phyloP scores from a whole-genome alignment of 1,284 basidiomycete species.

The Tilletia setariae region DNA sequence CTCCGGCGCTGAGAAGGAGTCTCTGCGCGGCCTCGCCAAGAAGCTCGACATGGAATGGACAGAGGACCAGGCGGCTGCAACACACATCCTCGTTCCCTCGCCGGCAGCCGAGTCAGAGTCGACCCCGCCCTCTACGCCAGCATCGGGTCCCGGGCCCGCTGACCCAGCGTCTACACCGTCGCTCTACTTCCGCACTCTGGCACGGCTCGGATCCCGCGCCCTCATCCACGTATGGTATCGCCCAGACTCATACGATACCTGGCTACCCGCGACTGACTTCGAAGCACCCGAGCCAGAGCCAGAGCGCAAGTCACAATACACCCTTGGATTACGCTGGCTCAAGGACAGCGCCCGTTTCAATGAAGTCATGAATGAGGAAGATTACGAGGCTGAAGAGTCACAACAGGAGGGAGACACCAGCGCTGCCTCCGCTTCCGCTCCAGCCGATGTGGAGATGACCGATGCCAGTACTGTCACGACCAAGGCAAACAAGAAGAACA shows the following conservation, averaged over 20 bases:
- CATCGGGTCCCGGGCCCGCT: neutral
- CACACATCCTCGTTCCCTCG: constrained; percentile 40
- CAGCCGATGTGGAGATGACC: constrained; percentile 15
- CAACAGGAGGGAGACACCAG: too few species aligned
- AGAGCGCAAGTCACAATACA: constrained; percentile 33
- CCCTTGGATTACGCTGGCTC: constrained; percentile 46
- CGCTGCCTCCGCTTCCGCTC: constrained; percentile 15
- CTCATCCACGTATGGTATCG: constrained; percentile 55
- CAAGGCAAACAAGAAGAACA: constrained; percentile 17
- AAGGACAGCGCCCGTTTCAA: constrained; percentile 48
- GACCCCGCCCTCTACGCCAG: constrained; percentile 32
- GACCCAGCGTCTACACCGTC: constrained; percentile 18
- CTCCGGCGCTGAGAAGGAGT: constrained; percentile 42
- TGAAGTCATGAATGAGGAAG: constrained; percentile 54
- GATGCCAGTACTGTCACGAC: neutral
- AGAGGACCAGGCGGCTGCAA: constrained; percentile 32
- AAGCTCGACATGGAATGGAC: constrained; percentile 46
- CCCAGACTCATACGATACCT: constrained; percentile 55
- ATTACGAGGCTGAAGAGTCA: constrained; percentile 49
- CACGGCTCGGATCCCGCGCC: constrained; percentile 34
- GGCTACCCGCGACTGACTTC: constrained; percentile 52
- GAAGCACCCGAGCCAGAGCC: constrained; percentile 51
- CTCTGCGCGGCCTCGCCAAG: constrained; percentile 35
- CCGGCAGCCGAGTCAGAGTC: constrained; percentile 22
- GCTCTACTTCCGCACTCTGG: constrained; percentile 49